These are phyloP conservation scores for Letharia lupina DNA, from an alignment of 495 filamentous ascomycete genomes.

Conservation along the genomic window DNA sequence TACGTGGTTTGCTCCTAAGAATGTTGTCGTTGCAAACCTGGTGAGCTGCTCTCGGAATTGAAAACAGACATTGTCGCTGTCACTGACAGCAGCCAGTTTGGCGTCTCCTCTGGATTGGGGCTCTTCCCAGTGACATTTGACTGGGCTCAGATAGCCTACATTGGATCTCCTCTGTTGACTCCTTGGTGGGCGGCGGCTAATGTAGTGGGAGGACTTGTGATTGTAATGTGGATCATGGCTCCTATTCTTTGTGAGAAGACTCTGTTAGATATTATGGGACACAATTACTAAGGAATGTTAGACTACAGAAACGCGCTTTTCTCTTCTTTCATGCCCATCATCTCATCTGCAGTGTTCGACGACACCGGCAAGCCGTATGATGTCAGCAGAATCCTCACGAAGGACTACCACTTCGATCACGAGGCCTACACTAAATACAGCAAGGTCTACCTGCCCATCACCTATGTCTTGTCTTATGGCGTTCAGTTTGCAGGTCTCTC, in stretches of 20 bases:
- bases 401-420: conserved; percentile 62
- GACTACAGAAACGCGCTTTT: conserved; percentile 70
- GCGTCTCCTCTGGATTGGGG: conserved; percentile 74
- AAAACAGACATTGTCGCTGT: neutral
- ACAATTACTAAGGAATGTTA: conserved; percentile 11
- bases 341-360: conserved; percentile 67
- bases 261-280: conserved; percentile 25
- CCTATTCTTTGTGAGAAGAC: conserved; percentile 55
- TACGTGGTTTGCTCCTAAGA: conserved; percentile 82
- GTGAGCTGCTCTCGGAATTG: conserved; percentile 25
- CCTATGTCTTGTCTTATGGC: conserved; percentile 72
- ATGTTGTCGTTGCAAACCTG: conserved; percentile 66
- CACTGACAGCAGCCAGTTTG: conserved; percentile 44
- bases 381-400: conserved; percentile 63
- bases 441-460: conserved; percentile 72
- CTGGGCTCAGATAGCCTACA: conserved; percentile 89
- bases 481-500: conserved; percentile 74
- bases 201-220: conserved; percentile 71
- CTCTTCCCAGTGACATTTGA: conserved; percentile 86
- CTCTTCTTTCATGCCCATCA: conserved; percentile 72
- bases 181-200: conserved; percentile 91
- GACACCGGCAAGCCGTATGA: conserved; percentile 71
- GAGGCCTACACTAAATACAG: conserved; percentile 67
- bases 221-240: conserved; percentile 85
- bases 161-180: conserved; percentile 75